Evolutionary conservation across 257 asterid species (phyloP).

Genomic region (Jaltomata sinuosa): DNA sequence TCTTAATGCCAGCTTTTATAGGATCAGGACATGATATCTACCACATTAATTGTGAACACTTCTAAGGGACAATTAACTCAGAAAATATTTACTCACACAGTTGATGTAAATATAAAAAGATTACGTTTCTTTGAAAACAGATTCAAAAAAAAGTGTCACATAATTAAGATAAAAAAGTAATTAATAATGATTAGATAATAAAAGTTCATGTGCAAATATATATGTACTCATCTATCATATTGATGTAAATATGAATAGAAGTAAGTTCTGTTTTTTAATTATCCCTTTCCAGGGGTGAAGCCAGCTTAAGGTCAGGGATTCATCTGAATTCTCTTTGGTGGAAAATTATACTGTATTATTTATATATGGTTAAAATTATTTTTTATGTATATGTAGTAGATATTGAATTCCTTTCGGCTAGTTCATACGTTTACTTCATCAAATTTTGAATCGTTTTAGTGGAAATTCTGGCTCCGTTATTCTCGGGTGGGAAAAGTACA

Average conservation of each 20-base stretch:
- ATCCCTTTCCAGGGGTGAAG: too few relatives aligned
- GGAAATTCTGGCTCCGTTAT: too few relatives aligned
- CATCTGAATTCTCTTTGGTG: too few relatives aligned
- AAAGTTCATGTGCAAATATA: background rate
- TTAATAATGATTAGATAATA: background rate
- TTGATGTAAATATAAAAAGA: background rate
- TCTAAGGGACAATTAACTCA: slow-evolving; percentile 15
- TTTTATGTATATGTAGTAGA: too few relatives aligned
- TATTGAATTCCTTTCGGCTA: too few relatives aligned
- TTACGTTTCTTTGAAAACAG: background rate
- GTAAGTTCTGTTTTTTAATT: background rate
- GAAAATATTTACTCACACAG: background rate
- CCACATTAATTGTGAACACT: slow-evolving; percentile 15
- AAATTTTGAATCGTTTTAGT: too few relatives aligned
- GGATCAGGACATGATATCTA: slow-evolving; percentile 19
- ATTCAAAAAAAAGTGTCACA: too few relatives aligned
- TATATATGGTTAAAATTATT: too few relatives aligned
- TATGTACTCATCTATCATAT: background rate
- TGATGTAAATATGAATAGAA: background rate
- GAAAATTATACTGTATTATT: too few relatives aligned
- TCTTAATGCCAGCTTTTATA: slow-evolving; percentile 23
- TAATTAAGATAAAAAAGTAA: background rate
- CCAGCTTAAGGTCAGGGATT: too few relatives aligned
- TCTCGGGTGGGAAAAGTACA: slow-evolving; percentile 8
- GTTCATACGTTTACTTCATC: too few relatives aligned